These are phyloP conservation scores for Yamadazyma paraphyllophila DNA, from an alignment of 805 yeast genomes.

Conservation along the genomic window DNA sequence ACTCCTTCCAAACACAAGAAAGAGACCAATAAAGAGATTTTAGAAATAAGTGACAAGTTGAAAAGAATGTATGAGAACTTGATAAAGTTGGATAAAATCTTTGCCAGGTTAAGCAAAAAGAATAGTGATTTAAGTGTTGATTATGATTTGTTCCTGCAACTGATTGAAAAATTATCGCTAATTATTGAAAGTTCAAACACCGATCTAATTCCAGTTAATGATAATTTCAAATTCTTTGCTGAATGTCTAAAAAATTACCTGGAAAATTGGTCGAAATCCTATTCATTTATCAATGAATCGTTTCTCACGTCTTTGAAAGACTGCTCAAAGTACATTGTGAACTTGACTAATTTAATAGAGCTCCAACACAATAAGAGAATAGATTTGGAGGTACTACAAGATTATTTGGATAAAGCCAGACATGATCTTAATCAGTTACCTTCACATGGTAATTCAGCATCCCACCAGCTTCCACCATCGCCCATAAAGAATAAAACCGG, in stretches of 20 bases:
- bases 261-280: slow-evolving; percentile 41
- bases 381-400: slow-evolving; percentile 83
- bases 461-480: slow-evolving; percentile 27
- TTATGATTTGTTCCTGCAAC: slow-evolving; percentile 66
- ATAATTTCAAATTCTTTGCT: slow-evolving; percentile 36
- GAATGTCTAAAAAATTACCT: slow-evolving; percentile 35
- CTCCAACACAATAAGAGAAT: slow-evolving; percentile 87
- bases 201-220: slow-evolving; percentile 4
- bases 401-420: slow-evolving; percentile 69
- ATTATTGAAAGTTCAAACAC: slow-evolving; percentile 25
- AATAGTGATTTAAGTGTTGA: slow-evolving; percentile 74
- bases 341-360: slow-evolving; percentile 59
- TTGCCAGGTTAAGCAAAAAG: slow-evolving; percentile 66
- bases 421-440: slow-evolving; percentile 51
- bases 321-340: slow-evolving; percentile 65
- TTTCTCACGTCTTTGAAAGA: slow-evolving; percentile 83
- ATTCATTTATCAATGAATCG: slow-evolving; percentile 65
- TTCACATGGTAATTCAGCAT: slow-evolving; percentile 9
- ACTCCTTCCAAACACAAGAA: slow-evolving; percentile 63
- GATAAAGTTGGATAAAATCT: slow-evolving; percentile 72
- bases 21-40: slow-evolving; percentile 67
- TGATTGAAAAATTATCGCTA: slow-evolving; percentile 63
- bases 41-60: slow-evolving; percentile 70
- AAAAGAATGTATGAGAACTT: slow-evolving; percentile 85
- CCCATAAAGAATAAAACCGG: slow-evolving; percentile 27